Conservation (phyloP, 2,329 filamentous ascomycete genomes). For the Fonsecaea nubica region DNA sequence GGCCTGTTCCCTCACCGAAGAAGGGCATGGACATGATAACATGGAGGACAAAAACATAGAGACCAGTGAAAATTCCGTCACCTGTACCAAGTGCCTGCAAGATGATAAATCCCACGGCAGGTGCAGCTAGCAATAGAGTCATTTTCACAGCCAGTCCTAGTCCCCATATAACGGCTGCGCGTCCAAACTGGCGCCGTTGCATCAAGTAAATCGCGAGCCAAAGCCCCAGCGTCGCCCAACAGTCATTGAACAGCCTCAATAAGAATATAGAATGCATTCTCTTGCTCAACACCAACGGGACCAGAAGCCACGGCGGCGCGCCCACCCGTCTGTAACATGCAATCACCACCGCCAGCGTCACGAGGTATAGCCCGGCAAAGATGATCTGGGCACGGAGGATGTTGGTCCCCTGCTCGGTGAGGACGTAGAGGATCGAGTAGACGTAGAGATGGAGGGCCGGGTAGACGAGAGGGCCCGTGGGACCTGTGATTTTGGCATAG, state of each 20-base stretch:
- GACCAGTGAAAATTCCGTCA: slow-evolving; percentile 70
- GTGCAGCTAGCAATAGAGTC: slow-evolving; percentile 82
- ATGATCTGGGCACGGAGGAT: slow-evolving; percentile 82
- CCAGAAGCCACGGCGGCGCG: slow-evolving; percentile 81
- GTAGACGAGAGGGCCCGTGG: slow-evolving; percentile 92
- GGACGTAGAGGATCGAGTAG: slow-evolving; percentile 77
- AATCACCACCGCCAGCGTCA: slow-evolving; percentile 77
- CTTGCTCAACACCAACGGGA: slow-evolving; percentile 86
- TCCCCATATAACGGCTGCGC: slow-evolving; percentile 75
- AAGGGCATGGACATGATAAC: slow-evolving; percentile 52
- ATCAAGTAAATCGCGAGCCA: slow-evolving; percentile 81
- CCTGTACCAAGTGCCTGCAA: slow-evolving; percentile 74
- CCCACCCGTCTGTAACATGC: slow-evolving; percentile 68
- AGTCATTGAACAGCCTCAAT: slow-evolving; percentile 93
- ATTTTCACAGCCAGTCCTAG: slow-evolving; percentile 92
- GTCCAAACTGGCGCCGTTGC: slow-evolving; percentile 75
- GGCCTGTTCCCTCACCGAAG: slow-evolving; percentile 21
- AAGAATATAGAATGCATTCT: slow-evolving; percentile 92
- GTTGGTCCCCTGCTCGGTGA: slow-evolving; percentile 78
- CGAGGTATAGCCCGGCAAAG: slow-evolving; percentile 80
- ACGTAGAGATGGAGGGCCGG: slow-evolving; percentile 92
- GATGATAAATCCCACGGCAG: slow-evolving; percentile 77
- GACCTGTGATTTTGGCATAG: slow-evolving; percentile 83
- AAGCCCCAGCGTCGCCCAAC: slow-evolving; percentile 82
- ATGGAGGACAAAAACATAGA: slow-evolving; percentile 79